These are phyloP conservation scores for Pelargonium citronellum DNA, from an alignment of 441 rosid genomes.

Conservation along the genomic window DNA sequence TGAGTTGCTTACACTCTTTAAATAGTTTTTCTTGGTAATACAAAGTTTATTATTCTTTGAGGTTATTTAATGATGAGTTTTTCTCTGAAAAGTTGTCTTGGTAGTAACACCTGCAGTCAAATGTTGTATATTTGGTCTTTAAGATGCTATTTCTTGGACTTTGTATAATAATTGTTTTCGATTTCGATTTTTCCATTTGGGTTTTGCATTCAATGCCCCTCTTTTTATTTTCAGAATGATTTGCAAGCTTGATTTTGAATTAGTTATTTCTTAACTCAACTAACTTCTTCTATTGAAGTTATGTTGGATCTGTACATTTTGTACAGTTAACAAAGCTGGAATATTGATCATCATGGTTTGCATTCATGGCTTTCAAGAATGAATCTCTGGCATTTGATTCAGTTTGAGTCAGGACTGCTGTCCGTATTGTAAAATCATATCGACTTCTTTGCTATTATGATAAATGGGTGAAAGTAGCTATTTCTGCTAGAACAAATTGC, in stretches of 20 bases:
- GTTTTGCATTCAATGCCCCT: neutral
- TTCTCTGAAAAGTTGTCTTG: constrained; percentile 1
- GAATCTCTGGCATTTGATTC: too few species aligned
- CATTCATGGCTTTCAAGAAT: too few species aligned
- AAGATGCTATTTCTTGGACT: neutral
- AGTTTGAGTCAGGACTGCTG: too few species aligned
- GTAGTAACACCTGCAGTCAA: neutral
- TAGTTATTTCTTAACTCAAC: too few species aligned
- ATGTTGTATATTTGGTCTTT: neutral
- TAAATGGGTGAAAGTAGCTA: neutral
- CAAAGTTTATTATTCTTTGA: neutral
- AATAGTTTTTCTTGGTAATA: neutral
- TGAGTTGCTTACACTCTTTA: neutral
- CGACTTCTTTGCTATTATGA: neutral
- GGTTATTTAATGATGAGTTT: neutral
- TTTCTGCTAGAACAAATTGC: neutral
- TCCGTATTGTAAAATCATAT: neutral
- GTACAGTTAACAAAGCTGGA: too few species aligned
- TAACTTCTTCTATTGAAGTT: too few species aligned
- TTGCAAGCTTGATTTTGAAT: too few species aligned
- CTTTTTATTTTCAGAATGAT: neutral
- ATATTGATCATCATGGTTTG: too few species aligned
- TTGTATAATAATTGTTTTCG: neutral
- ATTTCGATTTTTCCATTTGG: neutral
- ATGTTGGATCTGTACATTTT: too few species aligned